Conservation (phyloP, 345 rosid species). For the Pistacia vera region DNA sequence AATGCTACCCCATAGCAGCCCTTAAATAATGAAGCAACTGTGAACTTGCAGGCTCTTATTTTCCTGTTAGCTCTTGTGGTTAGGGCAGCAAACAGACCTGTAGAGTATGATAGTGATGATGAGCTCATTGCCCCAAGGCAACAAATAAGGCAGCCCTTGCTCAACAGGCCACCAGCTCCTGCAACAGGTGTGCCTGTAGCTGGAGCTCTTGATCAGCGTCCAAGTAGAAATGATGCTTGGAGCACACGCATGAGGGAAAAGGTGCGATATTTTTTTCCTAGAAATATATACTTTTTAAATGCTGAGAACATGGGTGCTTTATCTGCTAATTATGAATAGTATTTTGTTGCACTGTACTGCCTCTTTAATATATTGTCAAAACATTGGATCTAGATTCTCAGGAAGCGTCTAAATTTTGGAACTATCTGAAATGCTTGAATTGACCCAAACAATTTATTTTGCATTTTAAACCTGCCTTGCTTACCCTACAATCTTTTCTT, state of each 20-base stretch:
- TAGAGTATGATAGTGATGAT: conserved; percentile 94
- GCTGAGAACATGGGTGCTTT: background rate
- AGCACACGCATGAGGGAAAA: conserved; percentile 97
- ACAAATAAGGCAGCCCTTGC: conserved; percentile 83
- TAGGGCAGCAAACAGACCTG: conserved; percentile 75
- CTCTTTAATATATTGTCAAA: background rate
- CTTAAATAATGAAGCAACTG: conserved; percentile 11
- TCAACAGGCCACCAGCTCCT: conserved; percentile 67
- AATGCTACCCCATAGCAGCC: background rate
- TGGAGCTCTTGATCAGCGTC: conserved; percentile 81
- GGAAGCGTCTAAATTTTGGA: background rate
- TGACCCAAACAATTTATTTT: background rate
- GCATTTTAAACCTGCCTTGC: background rate
- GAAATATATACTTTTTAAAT: background rate
- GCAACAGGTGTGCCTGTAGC: conserved; percentile 83
- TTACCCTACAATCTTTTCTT: background rate
- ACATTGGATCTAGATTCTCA: background rate
- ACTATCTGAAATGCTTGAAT: background rate
- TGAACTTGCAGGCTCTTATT: conserved; percentile 67
- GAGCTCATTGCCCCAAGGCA: conserved; percentile 75
- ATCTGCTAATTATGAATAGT: background rate
- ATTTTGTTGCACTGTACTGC: background rate
- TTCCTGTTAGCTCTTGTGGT: conserved; percentile 85
- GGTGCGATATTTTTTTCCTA: conserved; percentile 42
- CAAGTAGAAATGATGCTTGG: conserved; percentile 97